phyloP scores from a whole-genome alignment of 352 stramenopile genomes.

The Blastocystis sp. region DNA sequence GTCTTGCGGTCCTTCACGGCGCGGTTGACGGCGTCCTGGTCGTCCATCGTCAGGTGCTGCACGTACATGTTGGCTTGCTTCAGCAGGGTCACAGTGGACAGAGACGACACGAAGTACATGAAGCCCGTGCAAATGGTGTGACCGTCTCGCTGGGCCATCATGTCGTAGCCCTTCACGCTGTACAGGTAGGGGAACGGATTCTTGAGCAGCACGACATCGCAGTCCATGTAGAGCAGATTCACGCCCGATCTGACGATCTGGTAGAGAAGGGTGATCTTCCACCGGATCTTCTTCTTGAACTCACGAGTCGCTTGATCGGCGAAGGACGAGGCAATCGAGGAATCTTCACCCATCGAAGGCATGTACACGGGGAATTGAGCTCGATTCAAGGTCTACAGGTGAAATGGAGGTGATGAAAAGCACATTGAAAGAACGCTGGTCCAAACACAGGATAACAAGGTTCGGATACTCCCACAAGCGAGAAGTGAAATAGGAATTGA shows the following conservation, averaged over 20 bases:
- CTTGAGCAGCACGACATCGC: slow-evolving; percentile 31
- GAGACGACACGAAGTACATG: slow-evolving; percentile 31
- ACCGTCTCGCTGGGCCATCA: slow-evolving; percentile 28
- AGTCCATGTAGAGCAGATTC: slow-evolving; percentile 45
- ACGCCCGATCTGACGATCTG: not conserved
- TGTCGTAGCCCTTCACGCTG: not conserved
- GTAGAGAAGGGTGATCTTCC: slow-evolving; percentile 36
- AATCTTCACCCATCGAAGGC: not conserved
- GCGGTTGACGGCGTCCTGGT: not conserved
- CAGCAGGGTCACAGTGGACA: not conserved
- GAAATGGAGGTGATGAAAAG: not conserved
- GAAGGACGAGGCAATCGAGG: not conserved
- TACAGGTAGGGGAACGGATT: slow-evolving; percentile 27
- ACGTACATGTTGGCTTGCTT: not conserved
- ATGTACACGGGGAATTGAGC: not conserved
- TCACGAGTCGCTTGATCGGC: not conserved
- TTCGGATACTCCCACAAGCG: not conserved
- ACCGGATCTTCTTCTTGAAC: slow-evolving; percentile 17
- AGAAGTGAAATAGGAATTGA: not conserved
- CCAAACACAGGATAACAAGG: not conserved
- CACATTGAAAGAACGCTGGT: not conserved
- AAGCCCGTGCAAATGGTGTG: slow-evolving; percentile 35
- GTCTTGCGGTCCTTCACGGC: not conserved
- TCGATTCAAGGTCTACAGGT: not conserved
- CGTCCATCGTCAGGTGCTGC: not conserved